Evolutionary conservation across 2,329 filamentous ascomycete genomes (phyloP), one percentile per base, ranked within the genome.

Genomic region (Ophiostoma quercus): DNA sequence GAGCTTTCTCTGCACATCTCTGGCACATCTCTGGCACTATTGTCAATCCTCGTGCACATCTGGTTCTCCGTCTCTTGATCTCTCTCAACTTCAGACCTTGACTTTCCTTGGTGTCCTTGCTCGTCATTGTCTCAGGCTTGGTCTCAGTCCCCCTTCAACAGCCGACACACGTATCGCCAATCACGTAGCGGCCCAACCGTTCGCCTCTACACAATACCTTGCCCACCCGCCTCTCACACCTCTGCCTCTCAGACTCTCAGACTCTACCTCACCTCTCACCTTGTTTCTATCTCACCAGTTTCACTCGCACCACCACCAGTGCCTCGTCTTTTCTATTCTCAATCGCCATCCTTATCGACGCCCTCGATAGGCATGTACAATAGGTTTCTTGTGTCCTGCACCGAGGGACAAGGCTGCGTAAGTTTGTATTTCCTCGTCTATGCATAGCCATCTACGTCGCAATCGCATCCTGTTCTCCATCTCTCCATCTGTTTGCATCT

Each of bases 361-460:
- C 63, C 39, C n/a, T 32, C 14, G 67, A 66, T 65, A 69, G 69
- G 69, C 47, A 73, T 72, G 68, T 68, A 69, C 57, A 66, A 71
- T 68, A 68, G 68, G 57, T 41, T 65, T 32, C 14, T 16, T 57
- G 16, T 47, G 37, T 34, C 43, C 67, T 67, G 14, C 67, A 67
- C 7, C 25, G 39, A 68, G 65, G 51, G 68, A 57, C 62, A 54
- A 41, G 69, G 69, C 62, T 39, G 66, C 70, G 70, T 62, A 62
- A 62, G 57, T 62, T 69, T 69, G 68, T 70, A n/a, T 67, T 66
- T 57, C 47, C n/a, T 62, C 34, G 37, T 60, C 32, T 39, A 57
- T 57, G 39, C 39, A 11, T 57, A 8, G 19, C 47, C 12, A 34
- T 62, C 47, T 54, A 22, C n/a, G n/a, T n/a, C n/a, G 19, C 47